These are phyloP conservation scores for Tricladium varicosporioides DNA, from an alignment of 2,329 filamentous ascomycete species.

Conservation along the genomic window DNA sequence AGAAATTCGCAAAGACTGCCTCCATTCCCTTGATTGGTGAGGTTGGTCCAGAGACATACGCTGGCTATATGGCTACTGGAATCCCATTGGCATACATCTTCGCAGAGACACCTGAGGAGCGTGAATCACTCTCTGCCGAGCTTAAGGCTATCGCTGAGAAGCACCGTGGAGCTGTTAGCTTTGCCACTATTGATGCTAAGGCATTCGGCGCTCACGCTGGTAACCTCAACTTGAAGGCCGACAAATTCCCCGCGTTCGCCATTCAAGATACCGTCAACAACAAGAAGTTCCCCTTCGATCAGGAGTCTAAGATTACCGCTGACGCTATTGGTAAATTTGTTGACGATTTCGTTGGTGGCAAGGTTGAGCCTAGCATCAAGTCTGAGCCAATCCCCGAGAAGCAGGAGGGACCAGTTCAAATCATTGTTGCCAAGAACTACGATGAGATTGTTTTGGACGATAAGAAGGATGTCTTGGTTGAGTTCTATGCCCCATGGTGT, in stretches of 20 bases:
- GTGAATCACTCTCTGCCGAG: conserved; percentile 69
- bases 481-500: conserved; percentile 99
- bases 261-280: conserved; percentile 96
- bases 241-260: conserved; percentile 95
- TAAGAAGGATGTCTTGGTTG: conserved; percentile 92
- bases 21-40: conserved; percentile 91
- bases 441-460: conserved; percentile 87
- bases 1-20: conserved; percentile 78
- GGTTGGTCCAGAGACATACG: conserved; percentile 95
- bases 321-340: conserved; percentile 77
- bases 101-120: conserved; percentile 87
- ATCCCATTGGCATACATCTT: conserved; percentile 98
- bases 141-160: conserved; percentile 87
- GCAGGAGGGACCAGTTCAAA: conserved; percentile 82
- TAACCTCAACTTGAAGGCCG: conserved; percentile 95
- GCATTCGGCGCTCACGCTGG: conserved; percentile 89
- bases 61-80: conserved; percentile 88
- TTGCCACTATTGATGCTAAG: conserved; percentile 95
- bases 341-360: conserved; percentile 79
- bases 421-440: conserved; percentile 93
- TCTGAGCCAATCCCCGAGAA: conserved; percentile 94
- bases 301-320: conserved; percentile 70
- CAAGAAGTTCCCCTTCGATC: conserved; percentile 93
- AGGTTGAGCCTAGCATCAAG: conserved; percentile 95
- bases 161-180: conserved; percentile 93